phyloP scores from a whole-genome alignment of 139 green algal species.

The Raphidocelis subcapitata region DNA sequence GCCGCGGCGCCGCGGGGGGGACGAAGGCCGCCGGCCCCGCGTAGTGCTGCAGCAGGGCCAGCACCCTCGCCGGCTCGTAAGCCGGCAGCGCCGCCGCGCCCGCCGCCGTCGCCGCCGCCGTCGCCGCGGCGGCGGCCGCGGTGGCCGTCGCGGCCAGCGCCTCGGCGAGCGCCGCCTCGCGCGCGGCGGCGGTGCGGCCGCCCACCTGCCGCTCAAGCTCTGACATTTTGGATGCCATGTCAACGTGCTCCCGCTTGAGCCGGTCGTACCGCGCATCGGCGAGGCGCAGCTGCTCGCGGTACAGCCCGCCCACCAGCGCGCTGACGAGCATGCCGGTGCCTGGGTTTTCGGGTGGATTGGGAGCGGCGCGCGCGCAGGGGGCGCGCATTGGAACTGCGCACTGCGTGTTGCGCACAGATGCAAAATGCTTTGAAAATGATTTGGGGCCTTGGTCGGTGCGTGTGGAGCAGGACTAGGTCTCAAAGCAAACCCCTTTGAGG shows the following conservation, averaged over 20 bases:
- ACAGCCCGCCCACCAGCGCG: background rate
- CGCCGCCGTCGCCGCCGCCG: conserved; percentile 12
- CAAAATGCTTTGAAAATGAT: too few species aligned
- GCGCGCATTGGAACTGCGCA: too few species aligned
- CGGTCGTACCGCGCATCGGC: background rate
- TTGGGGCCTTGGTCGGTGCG: too few species aligned
- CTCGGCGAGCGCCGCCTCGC: conserved; percentile 17
- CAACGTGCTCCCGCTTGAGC: background rate
- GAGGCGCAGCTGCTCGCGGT: conserved; percentile 9
- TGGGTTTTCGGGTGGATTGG: background rate
- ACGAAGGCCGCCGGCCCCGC: too few species aligned
- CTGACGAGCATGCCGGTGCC: background rate
- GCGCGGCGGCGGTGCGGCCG: background rate
- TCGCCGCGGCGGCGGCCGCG: conserved; percentile 8
- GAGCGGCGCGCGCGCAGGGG: too few species aligned
- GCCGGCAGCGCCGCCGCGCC: background rate
- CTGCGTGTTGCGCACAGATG: too few species aligned
- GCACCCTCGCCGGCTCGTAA: background rate
- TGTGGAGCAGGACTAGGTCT: too few species aligned
- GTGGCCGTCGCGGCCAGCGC: conserved; percentile 5
- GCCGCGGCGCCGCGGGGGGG: too few species aligned
- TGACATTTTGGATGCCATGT: background rate
- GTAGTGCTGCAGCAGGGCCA: background rate
- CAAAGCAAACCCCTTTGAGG: too few species aligned
- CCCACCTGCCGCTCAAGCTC: conserved; percentile 1